phyloP scores from a whole-genome alignment of 805 yeast genomes.

The Teunomyces lycoperdinae region DNA sequence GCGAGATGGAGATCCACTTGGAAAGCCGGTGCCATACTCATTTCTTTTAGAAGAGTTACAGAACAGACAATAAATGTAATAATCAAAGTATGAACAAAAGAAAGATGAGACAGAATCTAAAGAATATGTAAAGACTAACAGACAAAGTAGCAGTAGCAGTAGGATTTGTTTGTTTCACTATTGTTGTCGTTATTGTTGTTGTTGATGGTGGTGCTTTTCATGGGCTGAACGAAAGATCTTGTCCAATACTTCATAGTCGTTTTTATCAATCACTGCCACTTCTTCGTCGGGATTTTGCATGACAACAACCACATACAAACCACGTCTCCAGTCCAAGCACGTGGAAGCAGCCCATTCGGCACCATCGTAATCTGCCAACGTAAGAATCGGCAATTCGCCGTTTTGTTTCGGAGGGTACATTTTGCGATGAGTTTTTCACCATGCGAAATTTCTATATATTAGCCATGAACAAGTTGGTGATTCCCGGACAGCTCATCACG shows the following conservation, averaged over 20 bases:
- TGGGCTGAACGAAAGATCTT: conserved; percentile 48
- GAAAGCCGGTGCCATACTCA: conserved; percentile 80
- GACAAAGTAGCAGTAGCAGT: too few relatives aligned
- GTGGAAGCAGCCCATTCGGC: conserved; percentile 53
- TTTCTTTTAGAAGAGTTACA: conserved; percentile 49
- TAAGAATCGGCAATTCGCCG: conserved; percentile 47
- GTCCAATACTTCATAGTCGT: conserved; percentile 39
- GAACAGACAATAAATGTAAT: not conserved
- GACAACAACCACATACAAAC: conserved; percentile 42
- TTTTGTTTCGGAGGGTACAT: conserved; percentile 42
- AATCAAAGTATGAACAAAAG: not conserved
- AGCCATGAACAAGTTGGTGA: conserved; percentile 10
- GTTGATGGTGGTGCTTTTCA: conserved; percentile 17
- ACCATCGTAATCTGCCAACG: conserved; percentile 46
- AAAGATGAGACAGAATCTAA: too few relatives aligned
- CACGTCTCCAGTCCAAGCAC: conserved; percentile 42
- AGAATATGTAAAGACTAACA: too few relatives aligned
- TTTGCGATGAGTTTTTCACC: conserved; percentile 5
- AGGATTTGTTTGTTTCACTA: too few relatives aligned
- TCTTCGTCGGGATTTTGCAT: conserved; percentile 42
- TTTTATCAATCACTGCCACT: conserved; percentile 42
- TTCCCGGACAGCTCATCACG: conserved; percentile 77
- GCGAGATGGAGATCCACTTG: conserved; percentile 80
- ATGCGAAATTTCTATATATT: not conserved
- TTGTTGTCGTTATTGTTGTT: not conserved